A percentile compares a stretch with the other conserved stretches of the same genome.
Evolutionary conservation across 352 stramenopile genomes (phyloP).

Genomic region (Globisporangium abappressorium): DNA sequence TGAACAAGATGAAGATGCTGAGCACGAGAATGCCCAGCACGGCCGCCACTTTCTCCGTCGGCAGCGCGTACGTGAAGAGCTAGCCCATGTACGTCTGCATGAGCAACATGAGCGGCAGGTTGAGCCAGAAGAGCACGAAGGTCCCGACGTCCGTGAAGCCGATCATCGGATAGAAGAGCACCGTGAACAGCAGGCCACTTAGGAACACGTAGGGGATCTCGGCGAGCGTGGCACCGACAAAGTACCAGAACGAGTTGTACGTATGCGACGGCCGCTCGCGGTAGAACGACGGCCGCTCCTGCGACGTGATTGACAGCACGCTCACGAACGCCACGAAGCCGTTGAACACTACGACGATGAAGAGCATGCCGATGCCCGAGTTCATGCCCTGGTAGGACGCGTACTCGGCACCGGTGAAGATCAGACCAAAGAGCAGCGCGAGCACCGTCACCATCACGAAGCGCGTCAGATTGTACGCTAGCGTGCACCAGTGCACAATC

Average conservation of each 20-base stretch:
- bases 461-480: slow-evolving; percentile 69
- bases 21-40: slow-evolving; percentile 26
- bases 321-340: slow-evolving; percentile 61
- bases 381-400: slow-evolving; percentile 30
- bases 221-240: slow-evolving; percentile 57
- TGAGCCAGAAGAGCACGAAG: slow-evolving; percentile 61
- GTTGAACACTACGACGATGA: slow-evolving; percentile 63
- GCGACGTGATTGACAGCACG: slow-evolving; percentile 57
- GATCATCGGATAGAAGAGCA: slow-evolving; percentile 66
- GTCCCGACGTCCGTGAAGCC: slow-evolving; percentile 25
- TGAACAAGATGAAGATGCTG: slow-evolving; percentile 44
- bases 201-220: slow-evolving; percentile 58
- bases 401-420: slow-evolving; percentile 28
- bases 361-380: slow-evolving; percentile 60
- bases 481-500: slow-evolving; percentile 31
- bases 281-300: slow-evolving; percentile 58
- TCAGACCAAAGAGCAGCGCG: slow-evolving; percentile 18
- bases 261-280: slow-evolving; percentile 71
- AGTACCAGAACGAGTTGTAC: slow-evolving; percentile 75
- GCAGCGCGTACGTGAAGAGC: slow-evolving; percentile 50
- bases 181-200: slow-evolving; percentile 27
- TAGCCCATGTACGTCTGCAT: slow-evolving; percentile 60
- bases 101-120: slow-evolving; percentile 48
- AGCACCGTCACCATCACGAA: slow-evolving; percentile 26
- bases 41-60: slow-evolving; percentile 27